phyloP scores from a whole-genome alignment of 306 rosid genomes.

The Psophocarpus tetragonolobus region DNA sequence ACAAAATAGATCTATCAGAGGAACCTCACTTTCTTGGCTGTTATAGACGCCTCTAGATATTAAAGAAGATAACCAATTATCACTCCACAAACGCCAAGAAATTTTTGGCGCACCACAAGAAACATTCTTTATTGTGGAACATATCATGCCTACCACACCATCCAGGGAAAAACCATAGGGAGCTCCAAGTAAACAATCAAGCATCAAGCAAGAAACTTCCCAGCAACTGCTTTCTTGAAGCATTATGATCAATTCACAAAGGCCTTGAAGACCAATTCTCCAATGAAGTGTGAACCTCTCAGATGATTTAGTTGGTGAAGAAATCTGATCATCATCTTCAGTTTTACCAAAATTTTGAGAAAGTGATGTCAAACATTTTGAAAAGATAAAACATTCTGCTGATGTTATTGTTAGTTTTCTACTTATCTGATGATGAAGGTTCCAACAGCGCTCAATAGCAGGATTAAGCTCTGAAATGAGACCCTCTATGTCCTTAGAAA shows the following conservation, averaged over 20 bases:
- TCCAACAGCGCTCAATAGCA: slow-evolving; percentile 77
- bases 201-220: slow-evolving; percentile 83
- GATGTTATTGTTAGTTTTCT: slow-evolving; percentile 61
- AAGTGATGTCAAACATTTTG: slow-evolving; percentile 62
- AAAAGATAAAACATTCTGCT: slow-evolving; percentile 70
- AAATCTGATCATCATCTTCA: slow-evolving; percentile 62
- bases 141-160: slow-evolving; percentile 58
- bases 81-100: slow-evolving; percentile 79
- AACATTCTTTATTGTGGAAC: slow-evolving; percentile 65
- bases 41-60: slow-evolving; percentile 59
- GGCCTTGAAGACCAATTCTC: slow-evolving; percentile 67
- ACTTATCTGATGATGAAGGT: slow-evolving; percentile 78
- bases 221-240: slow-evolving; percentile 85
- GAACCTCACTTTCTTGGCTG: slow-evolving; percentile 61
- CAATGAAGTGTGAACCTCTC: slow-evolving; percentile 54
- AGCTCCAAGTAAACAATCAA: slow-evolving; percentile 71
- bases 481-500: slow-evolving; percentile 59
- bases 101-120: slow-evolving; percentile 77
- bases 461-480: slow-evolving; percentile 67
- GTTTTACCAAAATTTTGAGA: slow-evolving; percentile 42
- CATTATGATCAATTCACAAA: slow-evolving; percentile 54
- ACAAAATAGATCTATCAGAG: slow-evolving; percentile 67
- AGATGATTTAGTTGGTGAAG: slow-evolving; percentile 45
- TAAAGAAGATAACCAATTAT: slow-evolving; percentile 69
- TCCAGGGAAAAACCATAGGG: slow-evolving; percentile 58